Evolutionary conservation across 2,329 filamentous ascomycete species (phyloP), one percentile per base, ranked within the genome.

Genomic region (Aureobasidium pullulans): DNA sequence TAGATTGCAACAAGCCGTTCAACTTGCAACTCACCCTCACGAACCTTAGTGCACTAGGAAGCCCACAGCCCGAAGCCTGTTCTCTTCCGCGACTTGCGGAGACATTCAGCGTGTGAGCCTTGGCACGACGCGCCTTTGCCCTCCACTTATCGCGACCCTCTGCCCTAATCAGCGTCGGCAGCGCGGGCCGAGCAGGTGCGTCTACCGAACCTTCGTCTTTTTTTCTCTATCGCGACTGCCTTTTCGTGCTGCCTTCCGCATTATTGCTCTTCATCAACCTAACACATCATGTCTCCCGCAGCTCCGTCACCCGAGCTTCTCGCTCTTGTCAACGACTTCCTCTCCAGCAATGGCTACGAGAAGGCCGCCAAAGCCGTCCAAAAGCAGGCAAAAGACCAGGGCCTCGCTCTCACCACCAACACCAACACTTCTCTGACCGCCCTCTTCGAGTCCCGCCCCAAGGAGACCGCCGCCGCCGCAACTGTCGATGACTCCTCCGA

Each of bases 341-440:
- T 72, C 48, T 62, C 66, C 36, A 64, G 66, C 48, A 63, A 70
- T 48, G 69, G 69, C 19, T 72, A 67, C 62, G 62, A 62, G 28
- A 69, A 70, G 62, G 68, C 69, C 3, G 62, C 68, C 32, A 63
- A 62, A 31, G 64, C 68, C 4, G 61, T 72, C 16, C 49, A 66
- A 34, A 68, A 68, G 37, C 69, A 72, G 54, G 69, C 70, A 13
- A 63, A 66, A 57, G 66, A 66, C 48, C 65, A 68, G n/a, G 67
- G 65, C 28, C 44, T 69, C 23, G 39, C 62, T 8, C 61, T 70
- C n/a, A 58, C 66, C 44, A 60, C 52, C 10, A 62, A 64, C 19
- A 60, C 57, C n/a, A 63, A 64, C 10, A 59, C 62, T 16, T 49
- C 65, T 19, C 63, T 64, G 36, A 64, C 60, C n/a, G 63, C 62